Evolutionary conservation across 805 yeast genomes (phyloP).

Genomic region (Zygotorulaspora danielsina): DNA sequence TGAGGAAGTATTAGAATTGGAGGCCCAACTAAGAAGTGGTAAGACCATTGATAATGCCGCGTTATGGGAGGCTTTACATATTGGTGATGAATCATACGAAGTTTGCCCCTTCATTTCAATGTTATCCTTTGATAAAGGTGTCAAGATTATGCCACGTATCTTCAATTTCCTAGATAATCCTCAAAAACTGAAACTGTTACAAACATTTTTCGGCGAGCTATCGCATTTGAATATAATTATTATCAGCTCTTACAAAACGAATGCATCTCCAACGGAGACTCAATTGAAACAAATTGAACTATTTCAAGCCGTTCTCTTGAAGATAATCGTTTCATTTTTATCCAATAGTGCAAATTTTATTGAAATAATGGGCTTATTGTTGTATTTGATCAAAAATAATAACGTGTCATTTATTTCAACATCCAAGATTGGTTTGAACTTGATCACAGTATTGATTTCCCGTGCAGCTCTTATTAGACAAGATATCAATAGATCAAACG

Average conservation of each 20-base stretch:
- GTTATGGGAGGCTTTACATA: constrained; percentile 75
- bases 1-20: constrained; percentile 70
- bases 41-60: constrained; percentile 43
- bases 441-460: constrained; percentile 84
- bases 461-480: constrained; percentile 90
- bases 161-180: constrained; percentile 76
- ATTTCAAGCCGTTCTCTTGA: constrained; percentile 76
- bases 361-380: constrained; percentile 72
- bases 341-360: constrained; percentile 71
- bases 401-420: constrained; percentile 52
- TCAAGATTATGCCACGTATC: constrained; percentile 82
- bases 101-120: constrained; percentile 80
- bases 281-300: constrained; percentile 60
- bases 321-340: constrained; percentile 75
- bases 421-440: constrained; percentile 77
- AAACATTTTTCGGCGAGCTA: constrained; percentile 73
- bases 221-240: constrained; percentile 74
- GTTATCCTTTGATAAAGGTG: constrained; percentile 78
- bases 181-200: constrained; percentile 71
- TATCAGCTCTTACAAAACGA: constrained; percentile 72
- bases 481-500: constrained; percentile 49
- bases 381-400: constrained; percentile 64
- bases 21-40: constrained; percentile 64
- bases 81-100: constrained; percentile 55
- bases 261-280: constrained; percentile 51